Evolutionary conservation across 1,139 yeast species (phyloP), one percentile per base, ranked within the genome.

Genomic region (Saccharomycopsis hybrid): DNA sequence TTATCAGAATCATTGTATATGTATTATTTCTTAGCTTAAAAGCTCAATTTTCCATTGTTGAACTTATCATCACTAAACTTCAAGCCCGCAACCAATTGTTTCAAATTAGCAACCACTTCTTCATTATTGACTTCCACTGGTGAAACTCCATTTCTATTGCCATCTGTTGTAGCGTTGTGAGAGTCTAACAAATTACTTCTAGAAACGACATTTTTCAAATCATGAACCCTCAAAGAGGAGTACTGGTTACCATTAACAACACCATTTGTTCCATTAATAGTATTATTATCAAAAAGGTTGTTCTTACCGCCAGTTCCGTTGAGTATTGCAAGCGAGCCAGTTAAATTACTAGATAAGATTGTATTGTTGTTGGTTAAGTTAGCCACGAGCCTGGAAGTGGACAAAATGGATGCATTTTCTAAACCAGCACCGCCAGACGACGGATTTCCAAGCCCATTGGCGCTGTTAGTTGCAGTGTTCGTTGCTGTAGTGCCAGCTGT

Each of bases 171-270:
- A 11, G 11, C 11, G 18, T 11, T 9, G 24, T 7, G 5, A 11
- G 31, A n/a, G 25, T 11, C 39, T 18, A 33, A 11, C 24, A 45
- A 32, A 32, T 32, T 47, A n/a, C 18, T 40, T 40, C 30, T 44
- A 4, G 40, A 39, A n/a, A 43, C 43, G 42, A 43, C 36, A 9
- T 9, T 49, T 39, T 51, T 51, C 44, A 51, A 45, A 41, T 51
- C 51, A 31, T 36, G 40, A 8, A 44, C 42, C 9, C 30, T 50
- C 5, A 47, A n/a, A 4, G 44, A 27, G 4, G 28, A 18, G 18
- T 18, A 24, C 5, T 39, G 31, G 9, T 39, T 46, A 41, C 11
- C 29, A n/a, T 37, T 28, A 24, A 44, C 8, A n/a, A 11, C 18
- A 24, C 18, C 31, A 18, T 37, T 43, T 25, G 27, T 13, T n/a